These are phyloP conservation scores for Psilocybe sp. DNA, from an alignment of 768 basidiomycete species.

Conservation along the genomic window DNA sequence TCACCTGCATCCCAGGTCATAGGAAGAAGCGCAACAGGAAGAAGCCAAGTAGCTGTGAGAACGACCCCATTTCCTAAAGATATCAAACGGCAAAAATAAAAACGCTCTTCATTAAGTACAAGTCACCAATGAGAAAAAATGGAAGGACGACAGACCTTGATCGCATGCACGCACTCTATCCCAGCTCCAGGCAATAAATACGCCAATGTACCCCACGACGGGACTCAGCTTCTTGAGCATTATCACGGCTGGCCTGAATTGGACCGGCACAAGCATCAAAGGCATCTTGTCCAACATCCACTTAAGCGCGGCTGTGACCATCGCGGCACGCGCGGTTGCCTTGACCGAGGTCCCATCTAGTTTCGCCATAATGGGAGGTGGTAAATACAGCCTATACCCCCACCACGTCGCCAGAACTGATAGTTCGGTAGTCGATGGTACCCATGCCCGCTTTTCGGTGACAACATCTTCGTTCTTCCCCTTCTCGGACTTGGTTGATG, in stretches of 20 bases:
- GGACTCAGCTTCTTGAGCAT: conserved; percentile 65
- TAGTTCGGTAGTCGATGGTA: conserved; percentile 71
- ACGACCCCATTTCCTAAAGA: conserved; percentile 71
- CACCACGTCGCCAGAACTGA: conserved; percentile 78
- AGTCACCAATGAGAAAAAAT: conserved; percentile 5
- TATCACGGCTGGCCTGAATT: conserved; percentile 52
- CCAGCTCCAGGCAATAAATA: conserved; percentile 82
- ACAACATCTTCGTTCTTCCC: conserved; percentile 17
- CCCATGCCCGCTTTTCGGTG: conserved; percentile 47
- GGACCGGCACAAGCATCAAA: conserved; percentile 52
- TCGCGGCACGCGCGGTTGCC: conserved; percentile 70
- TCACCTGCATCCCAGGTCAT: conserved; percentile 65
- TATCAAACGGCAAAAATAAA: conserved; percentile 4
- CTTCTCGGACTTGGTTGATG: conserved; percentile 7
- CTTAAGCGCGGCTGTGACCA: conserved; percentile 71
- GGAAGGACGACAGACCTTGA: conserved; percentile 42
- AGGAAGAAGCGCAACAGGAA: conserved; percentile 74
- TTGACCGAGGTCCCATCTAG: conserved; percentile 63
- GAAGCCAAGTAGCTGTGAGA: conserved; percentile 78
- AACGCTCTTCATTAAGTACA: not conserved
- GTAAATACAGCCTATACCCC: conserved; percentile 77
- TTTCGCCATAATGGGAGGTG: conserved; percentile 67
- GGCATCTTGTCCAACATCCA: conserved; percentile 72
- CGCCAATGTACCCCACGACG: conserved; percentile 68
- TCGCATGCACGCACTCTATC: conserved; percentile 62